A percentile compares a stretch with the other conserved stretches of the same genome.
phyloP scores from a whole-genome alignment of 148 eudicot species.

The Nepenthes mirabilis region DNA sequence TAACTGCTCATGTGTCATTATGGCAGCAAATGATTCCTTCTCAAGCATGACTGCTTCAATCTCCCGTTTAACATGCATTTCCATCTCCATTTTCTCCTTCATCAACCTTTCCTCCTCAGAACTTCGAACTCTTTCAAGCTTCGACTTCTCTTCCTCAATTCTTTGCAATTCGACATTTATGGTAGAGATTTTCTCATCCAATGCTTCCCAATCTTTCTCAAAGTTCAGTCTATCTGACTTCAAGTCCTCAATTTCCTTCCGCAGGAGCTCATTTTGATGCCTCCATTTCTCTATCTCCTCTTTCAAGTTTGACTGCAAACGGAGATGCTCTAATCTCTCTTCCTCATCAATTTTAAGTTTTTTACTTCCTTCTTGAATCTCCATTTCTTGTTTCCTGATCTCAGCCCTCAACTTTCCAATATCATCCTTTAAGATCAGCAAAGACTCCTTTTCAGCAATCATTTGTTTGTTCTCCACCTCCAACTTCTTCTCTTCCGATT shows the following conservation, averaged over 20 bases:
- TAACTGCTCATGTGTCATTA: slow-evolving; percentile 51
- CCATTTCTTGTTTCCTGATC: slow-evolving; percentile 28
- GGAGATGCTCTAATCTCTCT: slow-evolving; percentile 49
- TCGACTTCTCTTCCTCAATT: slow-evolving; percentile 33
- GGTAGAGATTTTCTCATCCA: slow-evolving; percentile 60
- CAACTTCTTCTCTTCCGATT: slow-evolving; percentile 42
- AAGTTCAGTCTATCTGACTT: slow-evolving; percentile 58
- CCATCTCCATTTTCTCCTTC: slow-evolving; percentile 38
- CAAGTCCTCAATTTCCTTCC: slow-evolving; percentile 59
- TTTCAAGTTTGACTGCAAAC: slow-evolving; percentile 42
- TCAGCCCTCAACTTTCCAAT: slow-evolving; percentile 39
- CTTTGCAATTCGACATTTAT: slow-evolving; percentile 27
- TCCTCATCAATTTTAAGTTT: slow-evolving; percentile 36
- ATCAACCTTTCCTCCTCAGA: slow-evolving; percentile 47
- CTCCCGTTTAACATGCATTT: slow-evolving; percentile 34
- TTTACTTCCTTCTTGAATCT: slow-evolving; percentile 44
- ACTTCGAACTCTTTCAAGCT: slow-evolving; percentile 30
- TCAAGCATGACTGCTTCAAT: slow-evolving; percentile 38
- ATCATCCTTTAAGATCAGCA: slow-evolving; percentile 34
- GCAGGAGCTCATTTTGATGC: slow-evolving; percentile 39
- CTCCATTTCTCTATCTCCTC: slow-evolving; percentile 60
- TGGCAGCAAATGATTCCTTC: slow-evolving; percentile 67
- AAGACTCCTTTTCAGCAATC: slow-evolving; percentile 35
- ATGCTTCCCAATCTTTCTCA: slow-evolving; percentile 85
- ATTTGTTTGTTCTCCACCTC: slow-evolving; percentile 36